phyloP scores from a whole-genome alignment of 306 rosid genomes.

The Elaeagnus macrophylla region DNA sequence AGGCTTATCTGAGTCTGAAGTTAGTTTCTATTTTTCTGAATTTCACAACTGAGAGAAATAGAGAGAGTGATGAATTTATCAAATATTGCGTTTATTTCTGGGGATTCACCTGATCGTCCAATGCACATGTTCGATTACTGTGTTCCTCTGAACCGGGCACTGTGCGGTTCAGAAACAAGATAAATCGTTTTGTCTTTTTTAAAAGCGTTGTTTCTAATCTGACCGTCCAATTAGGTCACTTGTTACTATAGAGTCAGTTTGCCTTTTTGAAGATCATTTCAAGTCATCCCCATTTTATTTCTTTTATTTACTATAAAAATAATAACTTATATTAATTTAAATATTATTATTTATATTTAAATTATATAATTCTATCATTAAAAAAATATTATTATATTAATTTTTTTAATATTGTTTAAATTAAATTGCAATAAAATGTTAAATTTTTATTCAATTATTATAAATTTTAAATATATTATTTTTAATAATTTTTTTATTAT shows the following conservation, averaged over 20 bases:
- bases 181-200: constrained; percentile 27
- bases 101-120: constrained; percentile 34
- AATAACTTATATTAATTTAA: background rate
- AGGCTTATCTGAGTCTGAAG: constrained; percentile 17
- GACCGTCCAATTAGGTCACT: constrained; percentile 13
- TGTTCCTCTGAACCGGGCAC: constrained; percentile 42
- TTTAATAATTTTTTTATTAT: too few relatives aligned
- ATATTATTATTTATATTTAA: too few relatives aligned
- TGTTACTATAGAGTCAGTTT: background rate
- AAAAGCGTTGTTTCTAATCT: background rate
- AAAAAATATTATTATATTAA: too few relatives aligned
- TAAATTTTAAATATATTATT: too few relatives aligned
- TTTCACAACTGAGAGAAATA: constrained; percentile 8
- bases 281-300: too few relatives aligned
- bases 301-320: too few relatives aligned
- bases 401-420: too few relatives aligned
- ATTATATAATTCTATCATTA: too few relatives aligned
- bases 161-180: constrained; percentile 38
- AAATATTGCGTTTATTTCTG: constrained; percentile 18
- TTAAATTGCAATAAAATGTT: too few relatives aligned
- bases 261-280: background rate
- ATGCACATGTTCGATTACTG: constrained; percentile 39
- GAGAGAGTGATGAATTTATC: background rate
- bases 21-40: constrained; percentile 19
- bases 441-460: too few relatives aligned